Conservation (phyloP, 257 asterid genomes). For the Dorcoceras hygrometricum region DNA sequence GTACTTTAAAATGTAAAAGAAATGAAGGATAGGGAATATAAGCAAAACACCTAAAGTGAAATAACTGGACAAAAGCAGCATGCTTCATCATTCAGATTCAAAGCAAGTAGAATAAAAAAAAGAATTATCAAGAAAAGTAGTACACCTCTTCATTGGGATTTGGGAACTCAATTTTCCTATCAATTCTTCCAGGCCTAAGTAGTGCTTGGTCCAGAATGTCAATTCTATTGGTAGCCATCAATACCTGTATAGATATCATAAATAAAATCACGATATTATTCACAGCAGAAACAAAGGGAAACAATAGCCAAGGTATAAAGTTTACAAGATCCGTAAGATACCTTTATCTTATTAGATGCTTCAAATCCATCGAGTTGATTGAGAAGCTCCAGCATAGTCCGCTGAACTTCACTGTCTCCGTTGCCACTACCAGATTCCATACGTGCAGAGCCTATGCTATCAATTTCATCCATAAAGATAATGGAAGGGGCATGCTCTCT, state of each 20-base stretch:
- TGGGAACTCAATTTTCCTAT: conserved; percentile 91
- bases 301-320: conserved; percentile 5
- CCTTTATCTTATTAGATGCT: conserved; percentile 90
- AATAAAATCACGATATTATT: neutral
- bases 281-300: conserved; percentile 13
- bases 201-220: conserved; percentile 92
- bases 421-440: conserved; percentile 95
- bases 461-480: conserved; percentile 93
- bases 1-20: neutral
- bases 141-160: conserved; percentile 86
- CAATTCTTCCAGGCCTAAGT: conserved; percentile 90
- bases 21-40: neutral
- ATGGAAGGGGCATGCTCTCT: conserved; percentile 95
- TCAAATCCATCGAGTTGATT: conserved; percentile 97
- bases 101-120: neutral
- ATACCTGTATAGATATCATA: conserved; percentile 43
- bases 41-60: too few species aligned
- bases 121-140: neutral
- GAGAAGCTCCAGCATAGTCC: conserved; percentile 92
- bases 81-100: neutral
- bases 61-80: too few species aligned
- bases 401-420: conserved; percentile 91
- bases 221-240: conserved; percentile 93
- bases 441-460: conserved; percentile 89
- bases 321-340: conserved; percentile 12